Conservation (phyloP, 768 basidiomycete genomes). For the Boletus vermiculosoides region DNA sequence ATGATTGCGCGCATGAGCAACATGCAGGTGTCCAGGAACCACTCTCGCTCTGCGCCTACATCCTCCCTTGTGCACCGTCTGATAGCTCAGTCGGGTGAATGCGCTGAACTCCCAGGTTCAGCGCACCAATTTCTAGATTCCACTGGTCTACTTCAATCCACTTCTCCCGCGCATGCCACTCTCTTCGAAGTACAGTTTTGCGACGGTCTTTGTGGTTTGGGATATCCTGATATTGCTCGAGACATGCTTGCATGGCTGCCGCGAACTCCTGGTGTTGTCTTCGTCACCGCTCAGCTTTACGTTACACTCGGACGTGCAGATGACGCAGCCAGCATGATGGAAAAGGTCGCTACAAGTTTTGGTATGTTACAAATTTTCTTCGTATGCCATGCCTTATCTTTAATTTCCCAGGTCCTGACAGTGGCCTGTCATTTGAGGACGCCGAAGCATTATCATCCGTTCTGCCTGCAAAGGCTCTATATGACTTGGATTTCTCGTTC, state of each 20-base stretch:
- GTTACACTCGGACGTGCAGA: conserved; percentile 64
- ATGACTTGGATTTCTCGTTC: conserved; percentile 66
- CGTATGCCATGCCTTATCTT: neutral
- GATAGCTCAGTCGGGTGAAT: conserved; percentile 50
- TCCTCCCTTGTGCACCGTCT: conserved; percentile 66
- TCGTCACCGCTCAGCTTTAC: conserved; percentile 68
- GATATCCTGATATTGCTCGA: conserved; percentile 57
- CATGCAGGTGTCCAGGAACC: conserved; percentile 65
- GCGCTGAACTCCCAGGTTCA: conserved; percentile 50
- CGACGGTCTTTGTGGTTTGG: conserved; percentile 62
- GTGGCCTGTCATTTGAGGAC: conserved; percentile 57
- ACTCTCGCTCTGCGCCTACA: conserved; percentile 47
- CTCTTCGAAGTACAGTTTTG: conserved; percentile 71
- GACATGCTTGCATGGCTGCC: conserved; percentile 79
- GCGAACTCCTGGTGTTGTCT: conserved; percentile 69
- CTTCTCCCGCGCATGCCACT: conserved; percentile 66
- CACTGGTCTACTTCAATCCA: conserved; percentile 63
- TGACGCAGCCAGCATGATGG: conserved; percentile 70
- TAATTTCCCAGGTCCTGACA: conserved; percentile 42
- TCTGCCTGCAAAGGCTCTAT: conserved; percentile 55
- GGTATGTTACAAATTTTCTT: conserved; percentile 47
- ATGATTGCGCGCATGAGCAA: conserved; percentile 61
- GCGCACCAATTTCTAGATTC: conserved; percentile 71
- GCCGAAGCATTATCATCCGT: conserved; percentile 58
- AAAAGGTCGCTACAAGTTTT: conserved; percentile 73